Evolutionary conservation across 2,329 filamentous ascomycete species (phyloP).

Genomic region (Berkeleyomyces basicola): DNA sequence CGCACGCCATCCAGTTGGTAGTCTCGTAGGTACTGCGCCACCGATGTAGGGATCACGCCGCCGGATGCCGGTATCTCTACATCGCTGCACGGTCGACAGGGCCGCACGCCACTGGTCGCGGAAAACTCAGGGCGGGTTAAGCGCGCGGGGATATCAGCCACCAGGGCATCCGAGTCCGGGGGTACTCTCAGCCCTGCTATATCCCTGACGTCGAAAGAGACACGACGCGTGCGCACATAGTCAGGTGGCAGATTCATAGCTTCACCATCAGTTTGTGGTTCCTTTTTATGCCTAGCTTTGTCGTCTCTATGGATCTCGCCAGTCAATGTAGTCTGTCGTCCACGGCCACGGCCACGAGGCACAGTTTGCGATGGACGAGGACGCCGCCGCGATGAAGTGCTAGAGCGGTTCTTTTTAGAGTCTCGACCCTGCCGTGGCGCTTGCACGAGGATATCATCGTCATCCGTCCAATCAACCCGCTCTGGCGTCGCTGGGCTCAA

Average conservation of each 20-base stretch:
- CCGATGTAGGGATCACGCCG: slow-evolving; percentile 70
- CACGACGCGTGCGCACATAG: slow-evolving; percentile 53
- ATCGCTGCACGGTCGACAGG: slow-evolving; percentile 55
- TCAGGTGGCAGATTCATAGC: slow-evolving; percentile 36
- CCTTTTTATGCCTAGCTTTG: background rate
- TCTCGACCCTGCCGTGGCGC: background rate
- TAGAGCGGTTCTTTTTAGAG: background rate
- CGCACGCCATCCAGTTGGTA: slow-evolving; percentile 77
- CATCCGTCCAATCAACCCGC: slow-evolving; percentile 8
- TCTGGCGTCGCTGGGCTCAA: background rate
- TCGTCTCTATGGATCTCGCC: background rate
- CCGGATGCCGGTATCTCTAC: slow-evolving; percentile 58
- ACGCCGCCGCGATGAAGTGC: background rate
- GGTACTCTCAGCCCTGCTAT: slow-evolving; percentile 57
- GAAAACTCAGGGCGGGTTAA: slow-evolving; percentile 53
- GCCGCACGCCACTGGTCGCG: slow-evolving; percentile 35
- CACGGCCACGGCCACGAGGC: background rate
- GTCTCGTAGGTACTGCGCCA: slow-evolving; percentile 80
- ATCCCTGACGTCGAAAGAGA: slow-evolving; percentile 47
- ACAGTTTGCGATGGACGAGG: background rate
- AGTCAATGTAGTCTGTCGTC: background rate
- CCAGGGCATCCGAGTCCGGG: slow-evolving; percentile 57
- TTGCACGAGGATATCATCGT: background rate
- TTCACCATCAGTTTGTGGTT: background rate
- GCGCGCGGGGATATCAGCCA: slow-evolving; percentile 40